Evolutionary conservation across 306 rosid genomes (phyloP).

Genomic region (Coriaria nepalensis): DNA sequence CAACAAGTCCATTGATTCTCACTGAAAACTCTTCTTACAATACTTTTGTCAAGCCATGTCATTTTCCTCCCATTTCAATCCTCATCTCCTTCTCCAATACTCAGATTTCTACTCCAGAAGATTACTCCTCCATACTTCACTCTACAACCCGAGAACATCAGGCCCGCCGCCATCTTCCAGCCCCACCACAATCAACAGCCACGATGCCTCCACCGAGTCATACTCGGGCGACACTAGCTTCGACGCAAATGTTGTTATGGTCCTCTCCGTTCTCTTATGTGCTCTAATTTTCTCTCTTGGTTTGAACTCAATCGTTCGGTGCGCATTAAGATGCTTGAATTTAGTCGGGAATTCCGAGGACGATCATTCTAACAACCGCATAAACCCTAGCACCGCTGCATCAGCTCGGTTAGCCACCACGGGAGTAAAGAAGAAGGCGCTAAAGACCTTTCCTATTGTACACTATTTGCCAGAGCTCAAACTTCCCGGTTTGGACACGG

Average conservation of each 20-base stretch:
- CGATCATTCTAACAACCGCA: no score
- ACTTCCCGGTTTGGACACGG: conserved; percentile 1
- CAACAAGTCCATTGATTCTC: no score
- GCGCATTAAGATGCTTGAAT: conserved; percentile 57
- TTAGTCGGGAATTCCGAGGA: conserved; percentile 11
- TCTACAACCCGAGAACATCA: conserved; percentile 2
- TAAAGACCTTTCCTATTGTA: conserved; percentile 4
- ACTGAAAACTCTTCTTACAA: no score
- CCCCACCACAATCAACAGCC: conserved; percentile 19
- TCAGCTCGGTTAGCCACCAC: background rate
- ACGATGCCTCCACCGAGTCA: conserved; percentile 11
- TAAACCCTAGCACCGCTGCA: no score
- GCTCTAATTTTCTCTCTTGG: conserved; percentile 81
- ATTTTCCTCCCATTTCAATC: no score
- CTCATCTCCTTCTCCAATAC: no score
- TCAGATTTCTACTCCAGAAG: conserved; percentile 44
- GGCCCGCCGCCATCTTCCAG: conserved; percentile 15
- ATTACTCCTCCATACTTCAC: conserved; percentile 36
- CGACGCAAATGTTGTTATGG: conserved; percentile 86
- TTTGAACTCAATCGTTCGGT: conserved; percentile 66
- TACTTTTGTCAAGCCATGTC: no score
- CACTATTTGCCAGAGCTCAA: background rate
- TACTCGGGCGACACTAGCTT: conserved; percentile 39
- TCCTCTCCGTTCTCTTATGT: conserved; percentile 75
- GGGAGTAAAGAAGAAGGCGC: conserved; percentile 3